Conservation (phyloP, 768 basidiomycete species). For the Phylloporus arenicola region DNA sequence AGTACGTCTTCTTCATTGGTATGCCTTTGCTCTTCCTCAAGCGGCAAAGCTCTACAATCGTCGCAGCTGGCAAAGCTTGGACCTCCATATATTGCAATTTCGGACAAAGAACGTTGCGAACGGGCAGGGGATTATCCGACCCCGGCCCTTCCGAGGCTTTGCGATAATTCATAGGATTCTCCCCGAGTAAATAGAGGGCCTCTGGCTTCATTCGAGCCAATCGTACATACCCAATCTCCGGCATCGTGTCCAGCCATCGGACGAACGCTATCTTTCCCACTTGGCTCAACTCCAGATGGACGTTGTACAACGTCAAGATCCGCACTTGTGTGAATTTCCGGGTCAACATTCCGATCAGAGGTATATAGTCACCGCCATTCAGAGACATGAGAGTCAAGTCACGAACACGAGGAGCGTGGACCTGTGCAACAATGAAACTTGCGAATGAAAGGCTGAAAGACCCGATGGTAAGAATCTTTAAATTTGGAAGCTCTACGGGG, state of each 20-base stretch:
- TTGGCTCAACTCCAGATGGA: conserved; percentile 33
- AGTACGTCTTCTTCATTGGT: conserved; percentile 50
- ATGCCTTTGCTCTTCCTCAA: conserved; percentile 35
- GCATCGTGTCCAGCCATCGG: conserved; percentile 56
- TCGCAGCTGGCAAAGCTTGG: conserved; percentile 31
- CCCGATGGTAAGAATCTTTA: conserved; percentile 53
- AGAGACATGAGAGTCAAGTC: conserved; percentile 57
- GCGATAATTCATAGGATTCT: conserved; percentile 31
- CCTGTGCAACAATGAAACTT: conserved; percentile 40
- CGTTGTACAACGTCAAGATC: conserved; percentile 47
- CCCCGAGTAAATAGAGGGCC: conserved; percentile 47
- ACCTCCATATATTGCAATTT: conserved; percentile 44
- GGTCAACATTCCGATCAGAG: conserved; percentile 43
- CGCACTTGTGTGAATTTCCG: conserved; percentile 47
- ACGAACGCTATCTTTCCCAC: conserved; percentile 32
- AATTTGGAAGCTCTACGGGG: conserved; percentile 44
- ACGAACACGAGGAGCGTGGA: conserved; percentile 53
- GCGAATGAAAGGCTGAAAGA: conserved; percentile 49
- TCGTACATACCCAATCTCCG: conserved; percentile 45
- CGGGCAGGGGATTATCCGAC: not conserved
- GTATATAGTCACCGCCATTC: conserved; percentile 45
- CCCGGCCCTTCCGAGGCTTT: conserved; percentile 6
- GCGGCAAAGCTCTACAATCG: conserved; percentile 34
- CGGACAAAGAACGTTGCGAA: conserved; percentile 36
- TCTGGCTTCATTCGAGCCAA: conserved; percentile 39